phyloP scores from a whole-genome alignment of 129 eudicot genomes.

The Cynara cardunculus region DNA sequence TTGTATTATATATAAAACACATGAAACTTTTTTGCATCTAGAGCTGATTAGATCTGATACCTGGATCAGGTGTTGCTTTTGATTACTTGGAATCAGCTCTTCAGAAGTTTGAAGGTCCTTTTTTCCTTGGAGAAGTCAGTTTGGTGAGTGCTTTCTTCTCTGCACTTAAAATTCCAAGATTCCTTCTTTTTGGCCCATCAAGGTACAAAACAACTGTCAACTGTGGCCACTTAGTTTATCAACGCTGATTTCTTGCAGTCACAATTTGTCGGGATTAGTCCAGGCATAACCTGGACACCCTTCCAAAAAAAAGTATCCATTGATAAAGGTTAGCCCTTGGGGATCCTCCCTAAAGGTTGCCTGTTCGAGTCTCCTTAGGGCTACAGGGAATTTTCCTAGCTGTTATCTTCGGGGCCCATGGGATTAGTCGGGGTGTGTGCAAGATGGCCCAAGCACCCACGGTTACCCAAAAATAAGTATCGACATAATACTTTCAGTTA shows the following conservation, averaged over 20 bases:
- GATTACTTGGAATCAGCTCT: slow-evolving; percentile 74
- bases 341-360: not conserved
- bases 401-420: not conserved
- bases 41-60: not conserved
- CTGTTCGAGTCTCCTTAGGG: no score
- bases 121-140: slow-evolving; percentile 77
- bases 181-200: not conserved
- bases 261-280: no score
- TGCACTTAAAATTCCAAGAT: not conserved
- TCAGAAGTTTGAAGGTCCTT: slow-evolving; percentile 64
- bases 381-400: no score
- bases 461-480: not conserved
- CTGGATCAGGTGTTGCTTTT: slow-evolving; percentile 49
- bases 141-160: slow-evolving; percentile 33
- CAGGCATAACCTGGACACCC: no score
- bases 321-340: not conserved
- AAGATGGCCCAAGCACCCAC: not conserved
- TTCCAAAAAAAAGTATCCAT: no score
- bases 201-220: no score
- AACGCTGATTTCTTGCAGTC: no score
- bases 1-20: not conserved
- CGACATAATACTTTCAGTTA: not conserved
- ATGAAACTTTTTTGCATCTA: not conserved
- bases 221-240: no score
- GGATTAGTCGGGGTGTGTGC: not conserved